These are phyloP conservation scores for Penicillium sp. DNA, from an alignment of 2,329 filamentous ascomycete genomes.

Conservation along the genomic window DNA sequence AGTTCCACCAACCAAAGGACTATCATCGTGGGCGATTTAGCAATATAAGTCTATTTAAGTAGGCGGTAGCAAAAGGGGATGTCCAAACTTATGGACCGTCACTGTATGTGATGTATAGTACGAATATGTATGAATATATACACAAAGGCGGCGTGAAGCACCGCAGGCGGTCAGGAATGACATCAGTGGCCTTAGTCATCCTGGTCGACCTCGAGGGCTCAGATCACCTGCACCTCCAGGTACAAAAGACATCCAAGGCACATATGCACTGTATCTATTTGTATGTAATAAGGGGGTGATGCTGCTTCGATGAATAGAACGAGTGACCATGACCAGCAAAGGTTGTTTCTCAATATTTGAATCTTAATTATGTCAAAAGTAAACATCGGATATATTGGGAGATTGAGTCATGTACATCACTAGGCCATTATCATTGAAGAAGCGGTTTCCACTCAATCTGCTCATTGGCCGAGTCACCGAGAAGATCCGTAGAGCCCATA, in stretches of 20 bases:
- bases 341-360: background rate
- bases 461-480: slow-evolving; percentile 23
- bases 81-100: too few species aligned
- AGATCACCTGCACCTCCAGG: background rate
- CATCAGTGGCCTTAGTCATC: background rate
- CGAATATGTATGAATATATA: background rate
- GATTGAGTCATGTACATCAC: background rate
- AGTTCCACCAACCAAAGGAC: too few species aligned
- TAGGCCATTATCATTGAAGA: slow-evolving; percentile 17
- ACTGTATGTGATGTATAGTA: too few species aligned
- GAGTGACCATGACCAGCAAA: background rate
- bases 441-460: slow-evolving; percentile 34
- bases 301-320: background rate
- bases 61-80: too few species aligned
- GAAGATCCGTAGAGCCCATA: slow-evolving; percentile 18
- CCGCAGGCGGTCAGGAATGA: slow-evolving; percentile 5
- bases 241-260: background rate
- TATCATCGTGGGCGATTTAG: too few species aligned
- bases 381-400: background rate
- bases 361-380: too few species aligned
- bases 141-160: background rate
- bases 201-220: too few species aligned
- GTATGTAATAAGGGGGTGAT: background rate
- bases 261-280: too few species aligned
- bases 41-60: too few species aligned